A percentile compares a stretch with the other conserved stretches of the same genome.
Evolutionary conservation across 345 rosid genomes (phyloP).

Genomic region (Citrus trifoliata): DNA sequence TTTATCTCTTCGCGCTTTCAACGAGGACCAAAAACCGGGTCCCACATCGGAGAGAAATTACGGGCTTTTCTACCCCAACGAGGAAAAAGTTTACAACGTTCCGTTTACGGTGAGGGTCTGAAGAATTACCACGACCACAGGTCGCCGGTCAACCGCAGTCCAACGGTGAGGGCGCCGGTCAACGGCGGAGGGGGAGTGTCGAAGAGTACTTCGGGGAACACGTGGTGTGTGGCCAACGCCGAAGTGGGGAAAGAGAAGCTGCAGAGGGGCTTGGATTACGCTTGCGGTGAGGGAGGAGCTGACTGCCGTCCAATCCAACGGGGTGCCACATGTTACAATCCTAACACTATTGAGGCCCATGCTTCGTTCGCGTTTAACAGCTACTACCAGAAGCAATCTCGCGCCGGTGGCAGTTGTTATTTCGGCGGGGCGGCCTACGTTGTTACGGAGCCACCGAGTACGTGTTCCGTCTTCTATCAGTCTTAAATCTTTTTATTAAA

Average conservation of each 20-base stretch:
- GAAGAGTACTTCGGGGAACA: conserved; percentile 50
- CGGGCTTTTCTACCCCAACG: conserved; percentile 81
- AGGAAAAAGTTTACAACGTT: conserved; percentile 77
- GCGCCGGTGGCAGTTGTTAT: conserved; percentile 68
- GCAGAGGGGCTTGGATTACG: conserved; percentile 72
- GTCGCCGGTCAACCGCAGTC: conserved; percentile 28
- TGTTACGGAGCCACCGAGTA: conserved; percentile 79
- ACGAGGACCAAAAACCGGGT: conserved; percentile 77
- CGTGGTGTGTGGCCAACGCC: conserved; percentile 85
- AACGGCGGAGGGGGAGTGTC: conserved; percentile 40
- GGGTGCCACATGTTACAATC: conserved; percentile 66
- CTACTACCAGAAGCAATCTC: conserved; percentile 72
- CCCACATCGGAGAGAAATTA: conserved; percentile 90
- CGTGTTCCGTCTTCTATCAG: conserved; percentile 17
- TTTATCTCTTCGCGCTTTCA: conserved; percentile 91
- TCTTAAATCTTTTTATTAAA: no score
- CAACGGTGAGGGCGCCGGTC: conserved; percentile 19
- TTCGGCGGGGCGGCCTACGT: conserved; percentile 90
- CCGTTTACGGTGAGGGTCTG: conserved; percentile 61
- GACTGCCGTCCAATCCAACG: conserved; percentile 80
- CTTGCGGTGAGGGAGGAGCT: conserved; percentile 90
- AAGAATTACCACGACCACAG: conserved; percentile 41
- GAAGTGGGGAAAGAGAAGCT: conserved; percentile 56
- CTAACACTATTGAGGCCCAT: conserved; percentile 78
- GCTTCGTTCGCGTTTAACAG: conserved; percentile 97